Percentiles rank a stretch among this genome's conserved stretches.
phyloP scores from a whole-genome alignment of 768 basidiomycete genomes.

The Leccinum longicurvipes region DNA sequence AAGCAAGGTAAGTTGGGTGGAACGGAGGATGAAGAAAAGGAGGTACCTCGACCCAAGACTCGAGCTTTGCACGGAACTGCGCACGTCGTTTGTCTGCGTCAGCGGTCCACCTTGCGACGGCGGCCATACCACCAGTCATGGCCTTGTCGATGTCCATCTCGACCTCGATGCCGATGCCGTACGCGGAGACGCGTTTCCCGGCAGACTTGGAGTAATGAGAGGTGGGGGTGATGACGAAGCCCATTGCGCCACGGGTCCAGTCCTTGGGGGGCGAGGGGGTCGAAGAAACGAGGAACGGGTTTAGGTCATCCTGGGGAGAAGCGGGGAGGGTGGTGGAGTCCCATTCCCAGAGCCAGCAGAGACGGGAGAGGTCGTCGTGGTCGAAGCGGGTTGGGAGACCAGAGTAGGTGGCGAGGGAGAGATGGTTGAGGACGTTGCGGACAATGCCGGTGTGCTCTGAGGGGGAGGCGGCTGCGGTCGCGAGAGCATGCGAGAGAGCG shows the following conservation, averaged over 20 bases:
- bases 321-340: conserved; percentile 47
- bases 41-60: conserved; percentile 59
- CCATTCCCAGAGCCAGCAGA: conserved; percentile 94
- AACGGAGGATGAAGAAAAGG: background rate
- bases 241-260: conserved; percentile 81
- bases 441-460: conserved; percentile 72
- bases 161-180: conserved; percentile 85
- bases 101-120: conserved; percentile 85
- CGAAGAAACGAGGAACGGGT: conserved; percentile 62
- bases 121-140: conserved; percentile 81
- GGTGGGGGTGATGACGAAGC: conserved; percentile 67
- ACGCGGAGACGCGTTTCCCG: conserved; percentile 69
- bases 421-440: conserved; percentile 74
- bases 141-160: conserved; percentile 82
- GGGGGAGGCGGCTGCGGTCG: conserved; percentile 77
- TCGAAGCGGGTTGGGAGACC: conserved; percentile 64
- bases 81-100: conserved; percentile 58
- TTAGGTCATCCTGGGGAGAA: conserved; percentile 51
- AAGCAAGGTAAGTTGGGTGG: conserved; percentile 10
- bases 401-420: conserved; percentile 65
- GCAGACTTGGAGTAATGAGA: conserved; percentile 68
- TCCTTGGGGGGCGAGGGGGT: conserved; percentile 45
- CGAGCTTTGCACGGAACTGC: conserved; percentile 56
- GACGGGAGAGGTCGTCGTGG: conserved; percentile 64
- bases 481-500: conserved; percentile 81